Evolutionary conservation across 345 rosid species (phyloP).

Genomic region (Chamaenerion angustifolium): DNA sequence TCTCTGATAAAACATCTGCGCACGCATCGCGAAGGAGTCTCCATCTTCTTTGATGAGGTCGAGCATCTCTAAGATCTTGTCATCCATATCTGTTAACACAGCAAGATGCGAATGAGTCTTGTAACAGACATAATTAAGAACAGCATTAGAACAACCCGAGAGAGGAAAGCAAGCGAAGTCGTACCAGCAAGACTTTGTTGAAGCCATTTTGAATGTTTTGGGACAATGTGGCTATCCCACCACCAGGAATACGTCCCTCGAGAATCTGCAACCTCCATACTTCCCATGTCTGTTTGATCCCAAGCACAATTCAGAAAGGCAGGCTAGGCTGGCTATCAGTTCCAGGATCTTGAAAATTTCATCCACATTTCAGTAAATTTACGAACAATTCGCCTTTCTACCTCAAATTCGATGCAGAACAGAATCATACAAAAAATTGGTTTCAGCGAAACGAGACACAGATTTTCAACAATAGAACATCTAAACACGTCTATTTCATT

Average conservation of each 20-base stretch:
- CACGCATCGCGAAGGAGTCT: slow-evolving; percentile 86
- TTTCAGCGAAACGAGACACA: no score
- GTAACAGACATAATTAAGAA: neutral
- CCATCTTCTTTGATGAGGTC: slow-evolving; percentile 85
- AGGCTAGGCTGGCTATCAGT: no score
- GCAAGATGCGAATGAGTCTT: no score
- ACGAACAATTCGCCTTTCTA: no score
- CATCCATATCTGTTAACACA: slow-evolving; percentile 59
- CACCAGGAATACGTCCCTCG: slow-evolving; percentile 88
- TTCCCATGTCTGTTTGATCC: slow-evolving; percentile 27
- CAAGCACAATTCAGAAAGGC: no score
- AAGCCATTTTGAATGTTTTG: slow-evolving; percentile 96
- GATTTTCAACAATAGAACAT: no score
- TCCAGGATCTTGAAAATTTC: no score
- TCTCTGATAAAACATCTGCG: slow-evolving; percentile 83
- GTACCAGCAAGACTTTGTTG: slow-evolving; percentile 91
- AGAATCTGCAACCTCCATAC: slow-evolving; percentile 24
- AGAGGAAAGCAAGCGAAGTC: neutral
- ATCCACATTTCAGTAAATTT: no score
- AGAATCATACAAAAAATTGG: no score
- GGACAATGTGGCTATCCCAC: slow-evolving; percentile 98
- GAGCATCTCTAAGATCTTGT: slow-evolving; percentile 74
- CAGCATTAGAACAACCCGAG: neutral
- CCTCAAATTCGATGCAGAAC: no score
- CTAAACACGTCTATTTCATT: no score